A percentile compares a stretch with the other conserved stretches of the same genome.
Conservation (phyloP, 176 grass and related monocot species). For the Thalia dealbata region DNA sequence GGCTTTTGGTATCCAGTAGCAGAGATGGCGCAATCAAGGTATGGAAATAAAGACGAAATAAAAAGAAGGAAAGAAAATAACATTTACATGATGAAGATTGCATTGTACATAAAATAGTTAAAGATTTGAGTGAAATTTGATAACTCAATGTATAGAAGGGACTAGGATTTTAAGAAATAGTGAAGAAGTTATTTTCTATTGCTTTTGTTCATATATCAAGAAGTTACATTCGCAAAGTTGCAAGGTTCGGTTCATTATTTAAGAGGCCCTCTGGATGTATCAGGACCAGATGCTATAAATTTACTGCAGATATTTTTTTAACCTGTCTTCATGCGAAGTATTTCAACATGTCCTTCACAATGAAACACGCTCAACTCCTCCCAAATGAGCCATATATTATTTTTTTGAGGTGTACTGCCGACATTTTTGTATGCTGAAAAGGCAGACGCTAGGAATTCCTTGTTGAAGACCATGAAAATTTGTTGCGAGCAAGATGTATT, state of each 20-base stretch:
- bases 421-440: too few relatives aligned
- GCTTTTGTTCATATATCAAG: too few relatives aligned
- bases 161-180: not conserved
- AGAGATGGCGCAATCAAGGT: conserved; percentile 91
- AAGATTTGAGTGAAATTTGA: not conserved
- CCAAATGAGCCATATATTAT: too few relatives aligned
- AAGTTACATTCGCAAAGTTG: not conserved
- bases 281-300: not conserved
- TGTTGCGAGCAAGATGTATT: too few relatives aligned
- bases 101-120: conserved; percentile 4
- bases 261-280: not conserved
- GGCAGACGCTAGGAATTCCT: too few relatives aligned
- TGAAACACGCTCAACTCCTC: too few relatives aligned
- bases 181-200: not conserved
- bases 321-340: too few relatives aligned
- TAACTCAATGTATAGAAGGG: not conserved
- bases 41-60: conserved; percentile 49
- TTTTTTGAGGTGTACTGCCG: too few relatives aligned
- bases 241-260: not conserved
- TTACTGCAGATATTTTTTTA: not conserved
- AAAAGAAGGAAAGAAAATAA: not conserved
- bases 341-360: too few relatives aligned
- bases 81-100: too few relatives aligned
- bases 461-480: too few relatives aligned
- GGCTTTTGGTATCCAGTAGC: conserved; percentile 67